These are phyloP conservation scores for Tetrapisispora taiwanensis DNA, from an alignment of 805 yeast genomes.

Conservation along the genomic window DNA sequence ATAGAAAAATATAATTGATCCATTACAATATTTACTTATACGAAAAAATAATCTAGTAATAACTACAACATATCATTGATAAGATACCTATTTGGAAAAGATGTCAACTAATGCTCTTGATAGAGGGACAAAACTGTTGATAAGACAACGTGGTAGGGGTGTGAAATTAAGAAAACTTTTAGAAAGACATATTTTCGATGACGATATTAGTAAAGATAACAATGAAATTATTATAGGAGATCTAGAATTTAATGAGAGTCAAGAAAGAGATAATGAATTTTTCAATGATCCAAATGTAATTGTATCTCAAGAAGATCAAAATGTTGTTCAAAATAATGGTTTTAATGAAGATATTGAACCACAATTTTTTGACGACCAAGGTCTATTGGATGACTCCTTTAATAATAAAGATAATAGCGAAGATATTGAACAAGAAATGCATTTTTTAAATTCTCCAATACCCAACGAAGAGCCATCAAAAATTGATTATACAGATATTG, in stretches of 20 bases:
- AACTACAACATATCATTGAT: too few species aligned
- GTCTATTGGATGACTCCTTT: background rate
- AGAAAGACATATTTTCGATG: slow-evolving; percentile 16
- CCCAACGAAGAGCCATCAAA: background rate
- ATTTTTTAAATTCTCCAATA: background rate
- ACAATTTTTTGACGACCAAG: background rate
- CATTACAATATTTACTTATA: too few species aligned
- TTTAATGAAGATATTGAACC: background rate
- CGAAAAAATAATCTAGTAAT: too few species aligned
- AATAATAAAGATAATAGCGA: background rate
- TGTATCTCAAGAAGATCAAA: background rate
- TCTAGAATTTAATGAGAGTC: background rate
- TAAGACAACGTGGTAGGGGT: slow-evolving; percentile 23
- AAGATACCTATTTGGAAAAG: too few species aligned
- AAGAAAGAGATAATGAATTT: background rate
- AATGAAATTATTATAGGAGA: background rate
- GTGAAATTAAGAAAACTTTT: slow-evolving; percentile 10
- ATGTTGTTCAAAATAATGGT: slow-evolving; percentile 8
- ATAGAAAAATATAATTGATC: too few species aligned
- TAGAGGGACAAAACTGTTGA: slow-evolving; percentile 22
- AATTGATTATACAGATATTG: background rate
- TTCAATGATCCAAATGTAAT: background rate
- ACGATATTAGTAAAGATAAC: slow-evolving; percentile 6
- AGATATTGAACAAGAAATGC: background rate
- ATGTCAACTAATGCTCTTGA: background rate